phyloP scores from a whole-genome alignment of 2,329 filamentous ascomycete species.

The Penicillium sp. region DNA sequence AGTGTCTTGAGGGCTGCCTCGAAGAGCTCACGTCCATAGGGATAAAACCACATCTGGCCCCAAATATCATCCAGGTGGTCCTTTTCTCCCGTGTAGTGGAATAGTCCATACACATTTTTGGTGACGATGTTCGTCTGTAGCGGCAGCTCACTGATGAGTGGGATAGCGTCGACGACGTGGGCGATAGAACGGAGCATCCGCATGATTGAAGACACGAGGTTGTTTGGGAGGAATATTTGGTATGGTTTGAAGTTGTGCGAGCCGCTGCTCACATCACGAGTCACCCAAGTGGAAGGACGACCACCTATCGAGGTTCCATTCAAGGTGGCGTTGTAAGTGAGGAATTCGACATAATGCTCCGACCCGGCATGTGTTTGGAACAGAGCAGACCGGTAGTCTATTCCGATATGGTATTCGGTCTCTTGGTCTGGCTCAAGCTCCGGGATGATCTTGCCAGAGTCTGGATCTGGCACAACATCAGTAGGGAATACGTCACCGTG shows the following conservation, averaged over 20 bases:
- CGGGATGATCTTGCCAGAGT: conserved; percentile 5
- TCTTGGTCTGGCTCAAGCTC: conserved; percentile 1
- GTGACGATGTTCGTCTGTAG: conserved; percentile 19
- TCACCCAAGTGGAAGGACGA: conserved; percentile 4
- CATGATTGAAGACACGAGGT: conserved; percentile 9
- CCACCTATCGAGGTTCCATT: background rate
- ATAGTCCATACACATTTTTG: conserved; percentile 12
- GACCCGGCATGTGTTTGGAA: conserved; percentile 20
- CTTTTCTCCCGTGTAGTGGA: conserved; percentile 17
- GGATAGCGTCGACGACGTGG: conserved; percentile 4
- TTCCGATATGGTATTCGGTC: conserved; percentile 17
- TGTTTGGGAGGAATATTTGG: conserved; percentile 7
- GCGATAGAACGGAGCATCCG: conserved; percentile 9
- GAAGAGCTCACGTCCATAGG: conserved; percentile 8
- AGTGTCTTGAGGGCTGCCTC: conserved; percentile 1
- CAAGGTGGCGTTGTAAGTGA: conserved; percentile 4
- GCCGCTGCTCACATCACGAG: conserved; percentile 7
- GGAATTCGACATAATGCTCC: conserved; percentile 13
- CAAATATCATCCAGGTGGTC: conserved; percentile 18
- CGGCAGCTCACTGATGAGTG: conserved; percentile 6
- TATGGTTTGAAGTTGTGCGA: conserved; percentile 12
- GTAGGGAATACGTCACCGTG: conserved; percentile 12
- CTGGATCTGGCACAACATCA: conserved; percentile 6
- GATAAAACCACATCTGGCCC: conserved; percentile 14
- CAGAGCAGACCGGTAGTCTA: conserved; percentile 14